Percentiles rank a stretch among this genome's conserved stretches.
These are phyloP conservation scores for Cryoendolithus antarcticus DNA, from an alignment of 2,329 filamentous ascomycete genomes.

Conservation along the genomic window DNA sequence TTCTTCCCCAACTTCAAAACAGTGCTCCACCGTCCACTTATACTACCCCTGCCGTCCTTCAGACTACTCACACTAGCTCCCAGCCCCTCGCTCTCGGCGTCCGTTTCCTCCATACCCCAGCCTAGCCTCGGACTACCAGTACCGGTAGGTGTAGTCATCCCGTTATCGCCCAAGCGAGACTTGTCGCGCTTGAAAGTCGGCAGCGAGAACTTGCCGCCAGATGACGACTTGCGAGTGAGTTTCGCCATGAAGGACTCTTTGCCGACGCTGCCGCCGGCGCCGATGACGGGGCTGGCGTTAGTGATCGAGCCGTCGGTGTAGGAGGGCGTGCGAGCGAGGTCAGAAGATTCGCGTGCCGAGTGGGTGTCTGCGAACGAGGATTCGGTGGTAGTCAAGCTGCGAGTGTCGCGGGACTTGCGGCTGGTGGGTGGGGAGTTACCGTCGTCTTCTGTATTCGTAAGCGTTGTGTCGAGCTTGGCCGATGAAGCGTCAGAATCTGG, in stretches of 20 bases:
- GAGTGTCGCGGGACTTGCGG: conserved; percentile 33
- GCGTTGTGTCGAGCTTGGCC: not conserved
- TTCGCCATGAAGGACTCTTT: conserved; percentile 39
- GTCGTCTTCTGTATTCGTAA: conserved; percentile 5
- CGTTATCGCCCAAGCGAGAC: conserved; percentile 15
- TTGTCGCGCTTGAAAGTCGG: conserved; percentile 27
- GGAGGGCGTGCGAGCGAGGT: conserved; percentile 19
- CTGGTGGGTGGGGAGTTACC: conserved; percentile 25
- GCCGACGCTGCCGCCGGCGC: conserved; percentile 17
- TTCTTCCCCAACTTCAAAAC: conserved; percentile 30
- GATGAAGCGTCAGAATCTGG: conserved; percentile 4
- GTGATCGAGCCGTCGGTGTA: conserved; percentile 28
- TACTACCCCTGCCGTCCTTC: conserved; percentile 22
- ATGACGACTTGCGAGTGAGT: conserved; percentile 34
- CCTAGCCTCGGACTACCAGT: conserved; percentile 9
- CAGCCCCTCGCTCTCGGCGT: conserved; percentile 25
- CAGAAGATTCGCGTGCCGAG: conserved; percentile 15
- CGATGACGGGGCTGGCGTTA: conserved; percentile 20
- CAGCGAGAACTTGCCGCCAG: conserved; percentile 30
- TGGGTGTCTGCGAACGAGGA: conserved; percentile 17
- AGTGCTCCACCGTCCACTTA: conserved; percentile 30
- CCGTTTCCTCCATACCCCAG: conserved; percentile 18
- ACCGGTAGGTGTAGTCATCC: too few relatives aligned
- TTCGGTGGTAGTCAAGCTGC: conserved; percentile 24
- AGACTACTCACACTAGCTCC: conserved; percentile 23